Evolutionary conservation across 2,329 filamentous ascomycete genomes (phyloP), one percentile per base, ranked within the genome.

Genomic region (Ascochyta rabiei): DNA sequence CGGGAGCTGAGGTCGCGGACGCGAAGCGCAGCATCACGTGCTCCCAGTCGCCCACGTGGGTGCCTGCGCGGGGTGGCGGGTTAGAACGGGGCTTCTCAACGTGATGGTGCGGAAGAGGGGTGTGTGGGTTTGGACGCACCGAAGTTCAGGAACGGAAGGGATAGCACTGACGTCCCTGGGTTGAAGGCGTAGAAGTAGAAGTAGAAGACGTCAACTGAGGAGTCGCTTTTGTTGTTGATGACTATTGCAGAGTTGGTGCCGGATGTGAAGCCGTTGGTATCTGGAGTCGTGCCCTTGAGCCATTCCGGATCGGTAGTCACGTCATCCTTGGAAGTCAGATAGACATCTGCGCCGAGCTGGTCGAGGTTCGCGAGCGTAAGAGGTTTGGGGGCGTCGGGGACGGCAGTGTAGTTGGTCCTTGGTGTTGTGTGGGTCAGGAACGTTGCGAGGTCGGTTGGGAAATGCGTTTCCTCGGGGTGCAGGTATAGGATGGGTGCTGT

Each of bases 31-130:
- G 77, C 84, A 87, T 87, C 49, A 82, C 86, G 69, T 88, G 85
- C 66, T 88, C 86, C 85, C 84, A 86, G 66, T 87, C 85, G 8
- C 86, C 86, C 26, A 89, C 82, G 67, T 89, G 86, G 67, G 86
- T 80, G 10, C 77, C 78, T 63, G 66, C 60, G 10, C 18, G 6
- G 6, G 3, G 21, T 23, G 4, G 21, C 4, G 21, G 6, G 21
- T 23, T 6, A 23, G 21, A n/a, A n/a, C n/a, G n/a, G n/a, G n/a
- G n/a, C n/a, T n/a, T n/a, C n/a, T n/a, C n/a, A n/a, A n/a, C n/a
- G n/a, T n/a, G n/a, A n/a, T n/a, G n/a, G n/a, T n/a, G n/a, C n/a
- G n/a, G n/a, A n/a, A 23, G 21, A 6, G 21, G 21, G 6, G 21
- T 2, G 21, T 23, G 2, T n/a, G 21, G 21, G 21, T 4, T 23